Base-by-base conservation (phyloP, 2,329 filamentous ascomycete genomes). In the Penicillium sp. region DNA sequence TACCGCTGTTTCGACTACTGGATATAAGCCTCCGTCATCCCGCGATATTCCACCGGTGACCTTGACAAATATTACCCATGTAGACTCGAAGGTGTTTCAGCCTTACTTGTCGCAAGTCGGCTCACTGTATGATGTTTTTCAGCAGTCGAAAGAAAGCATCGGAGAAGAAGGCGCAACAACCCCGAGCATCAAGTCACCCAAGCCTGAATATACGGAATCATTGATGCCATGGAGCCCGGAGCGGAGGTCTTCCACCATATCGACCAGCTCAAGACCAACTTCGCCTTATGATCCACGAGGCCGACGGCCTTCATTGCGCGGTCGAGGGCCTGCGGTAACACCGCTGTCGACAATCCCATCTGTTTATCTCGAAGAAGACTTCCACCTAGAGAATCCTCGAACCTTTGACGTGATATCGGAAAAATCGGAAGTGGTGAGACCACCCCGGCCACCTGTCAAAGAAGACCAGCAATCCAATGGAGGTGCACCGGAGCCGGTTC, bases 401-500 rank as follows among this genome's bases (percentile, higher is more conserved):
- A 98, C 90, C 0, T 99, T 99, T 71, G 95, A 99, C 71, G 87
- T 98, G 26, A 93, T 99, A 14, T 98, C 93, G 70, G 95, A 99
- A 74, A 85, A 92, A 58, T 96, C 95, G 11, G 93, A 98, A 73
- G 91, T 99, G n/a, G 89, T 98, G n/a, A 84, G 87, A 22, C 84
- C 87, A 1, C 81, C 84, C 4, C 81, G 80, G 48, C 80, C 79
- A 58, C 70, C 73, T 29, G 70, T 70, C 41, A 80, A 86, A 60
- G 82, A 86, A 26, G 82, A 84, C 24, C 80, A 77, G 35, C 74
- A 75, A 5, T 74, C 79, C 3, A 90, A 87, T 71, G 86, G 85
- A 5, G 80, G 78, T 50, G 77, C 82, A 0, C 76, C 82, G 22
- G 82, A 83, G 11, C 87, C 90, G 8, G 72, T 78, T 44, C 73